These are phyloP conservation scores for Dioszegia crocea DNA, from an alignment of 768 basidiomycete species.

Conservation along the genomic window DNA sequence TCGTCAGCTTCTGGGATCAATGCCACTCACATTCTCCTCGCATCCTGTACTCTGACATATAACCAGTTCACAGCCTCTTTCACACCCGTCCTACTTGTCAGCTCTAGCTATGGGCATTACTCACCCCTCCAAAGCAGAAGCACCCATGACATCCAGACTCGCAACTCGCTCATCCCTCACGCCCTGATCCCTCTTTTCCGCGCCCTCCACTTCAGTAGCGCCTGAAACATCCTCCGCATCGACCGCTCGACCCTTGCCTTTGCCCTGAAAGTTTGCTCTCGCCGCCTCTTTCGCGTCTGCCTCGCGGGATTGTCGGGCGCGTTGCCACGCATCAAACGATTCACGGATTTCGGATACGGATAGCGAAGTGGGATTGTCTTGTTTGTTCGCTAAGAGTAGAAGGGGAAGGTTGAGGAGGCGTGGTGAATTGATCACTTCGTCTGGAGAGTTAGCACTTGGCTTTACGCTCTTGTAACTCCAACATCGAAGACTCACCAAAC, in stretches of 20 bases:
- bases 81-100: constrained; percentile 67
- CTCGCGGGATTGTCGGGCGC: constrained; percentile 35
- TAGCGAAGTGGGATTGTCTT: constrained; percentile 73
- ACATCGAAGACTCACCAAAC: constrained; percentile 64
- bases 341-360: constrained; percentile 87
- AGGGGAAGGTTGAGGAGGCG: constrained; percentile 86
- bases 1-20: too few species aligned
- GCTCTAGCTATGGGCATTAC: constrained; percentile 21
- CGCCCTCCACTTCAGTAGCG: constrained; percentile 42
- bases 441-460: constrained; percentile 50
- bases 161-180: constrained; percentile 55
- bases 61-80: constrained; percentile 90
- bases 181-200: background rate
- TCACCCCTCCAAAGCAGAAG: constrained; percentile 87
- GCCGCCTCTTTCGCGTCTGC: constrained; percentile 48
- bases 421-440: constrained; percentile 79
- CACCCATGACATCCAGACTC: constrained; percentile 81
- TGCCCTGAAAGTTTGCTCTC: constrained; percentile 18
- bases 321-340: constrained; percentile 52
- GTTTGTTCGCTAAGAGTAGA: constrained; percentile 91
- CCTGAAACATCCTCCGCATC: constrained; percentile 39
- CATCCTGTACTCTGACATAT: constrained; percentile 88
- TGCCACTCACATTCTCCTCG: constrained; percentile 57
- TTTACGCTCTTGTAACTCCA: too few species aligned
- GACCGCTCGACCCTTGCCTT: constrained; percentile 58